phyloP scores from a whole-genome alignment of 169 alveolate species.

The Eimeria falciformis region DNA sequence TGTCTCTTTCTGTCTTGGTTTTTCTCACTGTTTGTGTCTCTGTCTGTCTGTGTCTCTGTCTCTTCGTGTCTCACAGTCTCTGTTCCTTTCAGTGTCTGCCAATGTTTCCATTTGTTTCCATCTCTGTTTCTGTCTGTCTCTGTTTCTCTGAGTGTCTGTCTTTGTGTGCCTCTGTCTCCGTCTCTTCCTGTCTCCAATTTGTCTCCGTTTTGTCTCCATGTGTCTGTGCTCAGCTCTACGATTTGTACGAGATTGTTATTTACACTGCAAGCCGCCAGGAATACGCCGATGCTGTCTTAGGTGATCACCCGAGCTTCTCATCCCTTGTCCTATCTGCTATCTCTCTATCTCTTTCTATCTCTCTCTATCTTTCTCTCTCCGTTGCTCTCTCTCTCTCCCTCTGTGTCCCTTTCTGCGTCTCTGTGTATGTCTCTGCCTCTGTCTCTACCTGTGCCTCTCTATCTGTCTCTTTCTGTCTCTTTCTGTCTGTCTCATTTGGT shows the following conservation, averaged over 20 bases:
- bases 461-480: not conserved
- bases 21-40: not conserved
- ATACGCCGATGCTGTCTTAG: constrained; percentile 74
- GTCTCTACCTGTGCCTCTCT: not conserved
- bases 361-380: no score
- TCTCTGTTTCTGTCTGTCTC: not conserved
- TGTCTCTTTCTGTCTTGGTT: not conserved
- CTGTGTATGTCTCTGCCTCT: not conserved
- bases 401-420: not conserved
- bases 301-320: not conserved
- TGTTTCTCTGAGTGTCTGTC: not conserved
- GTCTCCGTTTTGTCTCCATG: not conserved
- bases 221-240: constrained; percentile 43
- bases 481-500: not conserved
- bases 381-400: no score
- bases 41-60: not conserved
- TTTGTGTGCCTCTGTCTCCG: not conserved
- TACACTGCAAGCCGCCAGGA: constrained; percentile 76
- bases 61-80: not conserved
- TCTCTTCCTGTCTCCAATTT: not conserved
- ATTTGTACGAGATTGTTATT: constrained; percentile 49
- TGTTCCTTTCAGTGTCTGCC: no score
- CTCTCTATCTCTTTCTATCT: no score
- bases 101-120: no score
- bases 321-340: no score